Evolutionary conservation across 1,284 basidiomycete genomes (phyloP).

Genomic region (Ustilago crameri): DNA sequence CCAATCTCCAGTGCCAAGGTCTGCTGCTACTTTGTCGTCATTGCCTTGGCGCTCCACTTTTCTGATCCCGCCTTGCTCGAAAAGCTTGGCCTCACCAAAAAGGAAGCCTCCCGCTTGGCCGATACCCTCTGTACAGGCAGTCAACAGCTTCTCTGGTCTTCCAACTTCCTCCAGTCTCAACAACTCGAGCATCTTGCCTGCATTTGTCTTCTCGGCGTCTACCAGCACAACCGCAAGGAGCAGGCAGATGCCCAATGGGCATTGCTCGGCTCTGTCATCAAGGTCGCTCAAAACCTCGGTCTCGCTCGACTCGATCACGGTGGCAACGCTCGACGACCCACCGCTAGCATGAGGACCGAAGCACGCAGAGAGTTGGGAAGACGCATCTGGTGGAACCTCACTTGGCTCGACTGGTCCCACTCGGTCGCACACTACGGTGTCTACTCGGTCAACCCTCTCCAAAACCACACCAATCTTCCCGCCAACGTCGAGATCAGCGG

Average conservation of each 20-base stretch:
- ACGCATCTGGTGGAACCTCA: slow-evolving; percentile 64
- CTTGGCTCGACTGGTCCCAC: slow-evolving; percentile 62
- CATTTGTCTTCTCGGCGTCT: slow-evolving; percentile 62
- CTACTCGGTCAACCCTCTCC: slow-evolving; percentile 59
- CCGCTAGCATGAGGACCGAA: slow-evolving; percentile 39
- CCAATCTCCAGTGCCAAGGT: slow-evolving; percentile 55
- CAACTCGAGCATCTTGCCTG: slow-evolving; percentile 62
- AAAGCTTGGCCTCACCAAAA: slow-evolving; percentile 41
- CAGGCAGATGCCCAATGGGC: slow-evolving; percentile 62
- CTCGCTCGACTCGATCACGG: slow-evolving; percentile 42
- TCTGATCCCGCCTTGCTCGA: slow-evolving; percentile 33
- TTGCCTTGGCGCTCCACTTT: slow-evolving; percentile 62
- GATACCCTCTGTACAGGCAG: slow-evolving; percentile 56
- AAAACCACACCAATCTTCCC: slow-evolving; percentile 58
- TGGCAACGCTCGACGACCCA: slow-evolving; percentile 13
- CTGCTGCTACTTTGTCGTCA: slow-evolving; percentile 60
- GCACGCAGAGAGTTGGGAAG: slow-evolving; percentile 58
- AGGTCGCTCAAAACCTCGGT: slow-evolving; percentile 48
- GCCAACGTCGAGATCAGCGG: slow-evolving; percentile 58
- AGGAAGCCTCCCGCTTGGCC: slow-evolving; percentile 43
- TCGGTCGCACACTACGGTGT: slow-evolving; percentile 58
- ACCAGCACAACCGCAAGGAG: slow-evolving; percentile 63
- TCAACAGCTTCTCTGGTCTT: slow-evolving; percentile 59
- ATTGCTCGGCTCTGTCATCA: slow-evolving; percentile 61
- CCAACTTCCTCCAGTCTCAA: slow-evolving; percentile 59